Conservation (phyloP, 139 green algal genomes). For the Tetraselmis chui region DNA sequence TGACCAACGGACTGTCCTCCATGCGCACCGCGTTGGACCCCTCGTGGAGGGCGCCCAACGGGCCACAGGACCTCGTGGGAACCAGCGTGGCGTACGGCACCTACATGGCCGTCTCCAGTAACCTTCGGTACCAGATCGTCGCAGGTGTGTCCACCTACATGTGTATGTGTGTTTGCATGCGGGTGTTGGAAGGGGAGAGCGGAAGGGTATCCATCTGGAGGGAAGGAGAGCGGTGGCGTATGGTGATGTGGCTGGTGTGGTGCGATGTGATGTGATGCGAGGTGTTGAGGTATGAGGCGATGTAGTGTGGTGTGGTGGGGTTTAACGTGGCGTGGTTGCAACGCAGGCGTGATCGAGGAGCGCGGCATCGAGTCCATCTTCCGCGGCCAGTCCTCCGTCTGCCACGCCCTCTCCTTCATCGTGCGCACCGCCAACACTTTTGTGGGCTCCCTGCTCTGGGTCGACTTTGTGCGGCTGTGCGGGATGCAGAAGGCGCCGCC, state of each 20-base stretch:
- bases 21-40: constrained; percentile 67
- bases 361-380: constrained; percentile 83
- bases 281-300: constrained; percentile 2
- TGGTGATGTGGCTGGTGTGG: too few relatives aligned
- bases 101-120: constrained; percentile 91
- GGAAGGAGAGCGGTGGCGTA: too few relatives aligned
- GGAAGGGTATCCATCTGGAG: too few relatives aligned
- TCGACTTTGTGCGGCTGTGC: constrained; percentile 77
- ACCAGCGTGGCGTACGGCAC: constrained; percentile 79
- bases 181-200: too few relatives aligned
- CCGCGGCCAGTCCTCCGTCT: constrained; percentile 49
- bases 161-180: too few relatives aligned
- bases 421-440: constrained; percentile 84
- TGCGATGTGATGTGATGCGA: too few relatives aligned
- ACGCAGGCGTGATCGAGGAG: constrained; percentile 91
- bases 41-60: constrained; percentile 50
- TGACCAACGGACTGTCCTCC: constrained; percentile 77
- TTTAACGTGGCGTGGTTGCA: constrained; percentile 24
- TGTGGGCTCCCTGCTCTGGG: constrained; percentile 86
- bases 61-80: constrained; percentile 68
- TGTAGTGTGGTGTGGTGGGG: too few relatives aligned
- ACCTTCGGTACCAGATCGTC: constrained; percentile 67
- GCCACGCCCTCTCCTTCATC: constrained; percentile 67
- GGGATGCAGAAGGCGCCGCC: constrained; percentile 52
- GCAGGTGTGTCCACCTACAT: not conserved